Percentiles rank a stretch among this genome's conserved stretches.
Evolutionary conservation across 2,329 filamentous ascomycete species (phyloP).

Genomic region (Chaetomium strumarium): DNA sequence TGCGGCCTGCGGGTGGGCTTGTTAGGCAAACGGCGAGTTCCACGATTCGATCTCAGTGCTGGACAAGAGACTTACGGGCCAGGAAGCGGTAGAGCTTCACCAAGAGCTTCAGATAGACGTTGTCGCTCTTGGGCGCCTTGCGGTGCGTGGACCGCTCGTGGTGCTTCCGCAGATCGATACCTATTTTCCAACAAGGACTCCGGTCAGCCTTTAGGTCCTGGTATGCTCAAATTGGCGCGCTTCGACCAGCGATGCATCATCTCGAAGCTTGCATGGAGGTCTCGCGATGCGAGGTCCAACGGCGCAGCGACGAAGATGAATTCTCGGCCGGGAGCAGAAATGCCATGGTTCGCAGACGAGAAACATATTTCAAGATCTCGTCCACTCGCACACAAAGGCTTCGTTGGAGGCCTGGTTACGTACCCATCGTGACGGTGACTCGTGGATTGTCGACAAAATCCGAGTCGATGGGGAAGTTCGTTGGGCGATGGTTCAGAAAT

Average conservation of each 20-base stretch:
- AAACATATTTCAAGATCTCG: slow-evolving; percentile 22
- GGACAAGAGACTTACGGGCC: slow-evolving; percentile 60
- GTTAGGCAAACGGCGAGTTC: background rate
- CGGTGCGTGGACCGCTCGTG: slow-evolving; percentile 71
- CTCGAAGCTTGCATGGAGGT: slow-evolving; percentile 4
- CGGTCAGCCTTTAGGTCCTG: slow-evolving; percentile 55
- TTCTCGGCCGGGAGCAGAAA: slow-evolving; percentile 19
- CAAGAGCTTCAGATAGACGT: slow-evolving; percentile 94
- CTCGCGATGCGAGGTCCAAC: background rate
- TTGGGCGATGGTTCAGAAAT: slow-evolving; percentile 19
- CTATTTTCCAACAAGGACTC: slow-evolving; percentile 43
- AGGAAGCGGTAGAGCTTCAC: slow-evolving; percentile 98
- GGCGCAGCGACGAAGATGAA: slow-evolving; percentile 10
- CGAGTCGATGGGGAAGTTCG: slow-evolving; percentile 24
- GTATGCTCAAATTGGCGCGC: slow-evolving; percentile 53
- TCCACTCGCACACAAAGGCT: slow-evolving; percentile 49
- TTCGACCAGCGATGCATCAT: slow-evolving; percentile 17
- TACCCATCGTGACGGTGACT: slow-evolving; percentile 56
- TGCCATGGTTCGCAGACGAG: slow-evolving; percentile 26
- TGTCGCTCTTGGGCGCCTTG: slow-evolving; percentile 95
- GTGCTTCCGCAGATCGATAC: slow-evolving; percentile 67
- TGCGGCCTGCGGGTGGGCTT: slow-evolving; percentile 62
- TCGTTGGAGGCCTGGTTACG: slow-evolving; percentile 39
- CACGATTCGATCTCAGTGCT: background rate
- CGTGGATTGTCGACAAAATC: slow-evolving; percentile 26